These are phyloP conservation scores for Coniochaeta sp. DNA, from an alignment of 2,329 filamentous ascomycete genomes.

Conservation along the genomic window DNA sequence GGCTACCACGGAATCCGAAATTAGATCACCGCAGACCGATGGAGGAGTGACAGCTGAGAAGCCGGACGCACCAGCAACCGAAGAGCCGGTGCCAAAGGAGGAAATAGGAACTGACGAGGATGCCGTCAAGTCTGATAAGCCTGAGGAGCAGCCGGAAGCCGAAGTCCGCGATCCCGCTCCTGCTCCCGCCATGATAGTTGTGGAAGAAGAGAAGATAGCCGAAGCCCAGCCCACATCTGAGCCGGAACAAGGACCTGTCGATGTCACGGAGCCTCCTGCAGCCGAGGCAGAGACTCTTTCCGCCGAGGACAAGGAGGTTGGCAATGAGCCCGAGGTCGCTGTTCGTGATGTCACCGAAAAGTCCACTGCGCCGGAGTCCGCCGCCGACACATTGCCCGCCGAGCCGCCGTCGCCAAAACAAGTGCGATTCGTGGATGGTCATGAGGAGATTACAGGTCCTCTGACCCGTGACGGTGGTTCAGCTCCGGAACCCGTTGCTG, in stretches of 20 bases:
- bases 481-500: not conserved
- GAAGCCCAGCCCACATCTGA: not conserved
- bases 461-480: not conserved
- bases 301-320: not conserved
- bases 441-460: not conserved
- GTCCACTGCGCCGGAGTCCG: not conserved
- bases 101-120: not conserved
- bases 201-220: not conserved
- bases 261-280: not conserved
- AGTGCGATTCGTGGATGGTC: not conserved
- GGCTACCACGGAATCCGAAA: not conserved
- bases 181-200: not conserved
- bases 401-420: not conserved
- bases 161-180: not conserved
- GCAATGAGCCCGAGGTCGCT: not conserved
- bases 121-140: not conserved
- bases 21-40: not conserved
- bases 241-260: not conserved
- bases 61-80: not conserved
- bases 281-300: not conserved
- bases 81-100: not conserved
- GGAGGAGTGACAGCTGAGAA: not conserved
- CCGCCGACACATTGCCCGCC: not conserved
- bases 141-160: not conserved
- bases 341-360: not conserved